Evolutionary conservation across 2,329 filamentous ascomycete species (phyloP), one percentile per base, ranked within the genome.

Genomic region (Aureobasidium sp.): DNA sequence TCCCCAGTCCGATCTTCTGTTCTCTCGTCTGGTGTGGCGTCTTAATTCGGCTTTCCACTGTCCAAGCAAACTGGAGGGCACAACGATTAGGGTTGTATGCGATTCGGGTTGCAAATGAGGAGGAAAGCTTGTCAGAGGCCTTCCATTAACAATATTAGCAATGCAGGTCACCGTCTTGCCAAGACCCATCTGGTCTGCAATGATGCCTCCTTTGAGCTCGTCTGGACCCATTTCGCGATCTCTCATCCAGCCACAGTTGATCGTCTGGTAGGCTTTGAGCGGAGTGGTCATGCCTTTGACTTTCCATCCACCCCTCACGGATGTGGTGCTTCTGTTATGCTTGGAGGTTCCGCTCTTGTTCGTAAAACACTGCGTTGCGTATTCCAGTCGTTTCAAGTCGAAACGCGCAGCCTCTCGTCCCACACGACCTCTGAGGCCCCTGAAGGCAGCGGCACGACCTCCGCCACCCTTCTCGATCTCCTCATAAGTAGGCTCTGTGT

Each of bases 241-340:
- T 0, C 81, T 67, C 83, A 86, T 85, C 73, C 82, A 86, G 0
- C 76, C 73, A 0, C 73, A 75, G 0, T 78, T 81, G 0, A 80
- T 71, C 0, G 85, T 65, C 59, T 87, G 84, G 50, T 83, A 79
- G 11, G 69, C 66, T 61, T 76, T 76, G 0, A 86, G 67, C 0
- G 71, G 66, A 0, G 73, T 76, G 29, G 67, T 73, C 78, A 84
- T 80, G 0, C 81, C 81, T 22, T 71, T 77, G 1, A 83, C 70
- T 0, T 68, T 49, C 78, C 79, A 82, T 1, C 72, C 45, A 3
- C 15, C 70, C 31, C 71, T 67, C 0, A 72, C 72, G 56, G 68
- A 64, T 3, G 68, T 76, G 5, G 75, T 72, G 3, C 67, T 64
- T 29, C 24, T 29, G 1, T 11, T 8, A 1, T 19, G 12, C 15